These are phyloP conservation scores for Rhipidocladum racemiflorum DNA, from an alignment of 176 grass and related monocot species.

Conservation along the genomic window DNA sequence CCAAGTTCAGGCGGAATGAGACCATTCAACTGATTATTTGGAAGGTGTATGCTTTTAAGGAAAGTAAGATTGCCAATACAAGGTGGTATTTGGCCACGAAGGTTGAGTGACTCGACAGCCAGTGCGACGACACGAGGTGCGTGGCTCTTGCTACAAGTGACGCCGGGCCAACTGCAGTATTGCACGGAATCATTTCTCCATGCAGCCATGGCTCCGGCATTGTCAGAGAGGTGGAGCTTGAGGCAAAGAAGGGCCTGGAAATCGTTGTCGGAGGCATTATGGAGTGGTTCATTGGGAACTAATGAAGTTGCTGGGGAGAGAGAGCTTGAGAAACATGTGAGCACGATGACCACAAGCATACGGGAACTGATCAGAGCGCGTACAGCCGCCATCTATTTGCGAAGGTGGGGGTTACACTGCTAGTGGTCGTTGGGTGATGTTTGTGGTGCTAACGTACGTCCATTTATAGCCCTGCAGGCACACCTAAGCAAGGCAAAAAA, in stretches of 20 bases:
- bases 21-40: not conserved
- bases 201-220: not conserved
- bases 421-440: not conserved
- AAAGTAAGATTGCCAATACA: constrained; percentile 40
- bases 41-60: constrained; percentile 20
- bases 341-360: too few relatives aligned
- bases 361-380: not conserved
- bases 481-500: not conserved
- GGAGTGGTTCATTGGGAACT: not conserved
- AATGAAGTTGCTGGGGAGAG: not conserved
- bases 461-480: not conserved
- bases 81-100: constrained; percentile 32
- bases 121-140: constrained; percentile 4
- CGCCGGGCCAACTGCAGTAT: constrained; percentile 32
- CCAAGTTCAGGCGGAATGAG: constrained; percentile 41
- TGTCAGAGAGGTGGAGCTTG: constrained; percentile 1
- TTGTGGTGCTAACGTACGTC: not conserved
- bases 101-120: not conserved
- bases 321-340: not conserved
- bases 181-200: constrained; percentile 23
- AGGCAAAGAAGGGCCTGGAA: constrained; percentile 27
- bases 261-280: not conserved
- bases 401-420: not conserved
- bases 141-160: constrained; percentile 13
- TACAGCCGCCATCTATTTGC: not conserved